phyloP scores from a whole-genome alignment of 2,329 filamentous ascomycete genomes.

The Pyrenochaeta sp. region DNA sequence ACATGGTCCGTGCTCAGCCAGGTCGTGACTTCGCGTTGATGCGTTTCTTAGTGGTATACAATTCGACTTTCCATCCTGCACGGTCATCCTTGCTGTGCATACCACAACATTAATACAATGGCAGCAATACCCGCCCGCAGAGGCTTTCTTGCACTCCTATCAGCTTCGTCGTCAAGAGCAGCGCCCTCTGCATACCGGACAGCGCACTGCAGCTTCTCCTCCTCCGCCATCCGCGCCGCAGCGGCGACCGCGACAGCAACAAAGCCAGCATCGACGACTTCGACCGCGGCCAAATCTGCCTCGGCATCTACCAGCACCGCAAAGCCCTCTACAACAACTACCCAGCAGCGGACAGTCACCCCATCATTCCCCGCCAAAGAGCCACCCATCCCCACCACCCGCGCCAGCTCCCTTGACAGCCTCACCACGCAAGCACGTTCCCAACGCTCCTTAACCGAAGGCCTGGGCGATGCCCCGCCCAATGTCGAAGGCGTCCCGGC shows the following conservation, averaged over 20 bases:
- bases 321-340: constrained; percentile 21
- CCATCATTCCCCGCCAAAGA: constrained; percentile 41
- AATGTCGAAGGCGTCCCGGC: constrained; percentile 60
- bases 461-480: constrained; percentile 60
- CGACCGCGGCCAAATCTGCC: constrained; percentile 22
- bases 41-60: background rate
- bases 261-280: constrained; percentile 18
- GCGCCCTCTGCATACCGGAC: constrained; percentile 22
- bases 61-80: constrained; percentile 1
- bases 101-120: too few species aligned
- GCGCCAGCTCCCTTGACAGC: constrained; percentile 37
- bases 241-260: constrained; percentile 19
- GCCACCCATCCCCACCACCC: constrained; percentile 43
- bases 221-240: constrained; percentile 28
- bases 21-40: constrained; percentile 25
- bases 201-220: constrained; percentile 30
- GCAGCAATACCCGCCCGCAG: constrained; percentile 28
- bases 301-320: constrained; percentile 16
- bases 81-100: too few species aligned
- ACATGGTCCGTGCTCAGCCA: constrained; percentile 8
- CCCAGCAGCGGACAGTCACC: constrained; percentile 35
- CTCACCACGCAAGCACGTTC: constrained; percentile 34
- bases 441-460: constrained; percentile 56
- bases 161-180: constrained; percentile 22
- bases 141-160: constrained; percentile 28